These are phyloP conservation scores for Psilocybe mexicana DNA, from an alignment of 1,284 basidiomycete species.

Conservation along the genomic window DNA sequence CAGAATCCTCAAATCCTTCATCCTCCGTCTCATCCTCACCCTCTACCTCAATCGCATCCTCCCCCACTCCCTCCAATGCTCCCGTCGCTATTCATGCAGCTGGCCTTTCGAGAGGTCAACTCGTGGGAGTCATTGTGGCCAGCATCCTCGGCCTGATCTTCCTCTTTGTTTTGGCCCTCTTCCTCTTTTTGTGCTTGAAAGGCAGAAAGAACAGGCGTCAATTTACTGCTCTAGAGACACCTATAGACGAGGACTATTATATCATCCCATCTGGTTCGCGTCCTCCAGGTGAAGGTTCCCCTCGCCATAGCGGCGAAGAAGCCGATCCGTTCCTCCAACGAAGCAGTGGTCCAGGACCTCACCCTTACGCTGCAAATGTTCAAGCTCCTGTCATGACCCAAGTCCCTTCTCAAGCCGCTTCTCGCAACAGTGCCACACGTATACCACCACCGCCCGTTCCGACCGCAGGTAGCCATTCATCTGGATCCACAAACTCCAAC, in stretches of 20 bases:
- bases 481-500: conserved; percentile 34
- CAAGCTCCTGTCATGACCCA: conserved; percentile 18
- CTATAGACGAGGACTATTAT: conserved; percentile 58
- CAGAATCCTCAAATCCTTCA: conserved; percentile 13
- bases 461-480: conserved; percentile 28
- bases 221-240: conserved; percentile 27
- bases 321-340: conserved; percentile 57
- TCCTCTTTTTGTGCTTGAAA: conserved; percentile 52
- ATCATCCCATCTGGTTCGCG: conserved; percentile 42
- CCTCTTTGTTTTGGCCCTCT: conserved; percentile 50
- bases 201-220: conserved; percentile 38
- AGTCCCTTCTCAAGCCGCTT: conserved; percentile 21
- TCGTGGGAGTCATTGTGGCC: conserved; percentile 51
- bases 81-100: conserved; percentile 17
- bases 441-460: conserved; percentile 25
- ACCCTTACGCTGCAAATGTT: conserved; percentile 5
- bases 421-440: conserved; percentile 24
- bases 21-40: conserved; percentile 17
- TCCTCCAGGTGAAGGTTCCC: conserved; percentile 60
- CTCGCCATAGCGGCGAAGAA: conserved; percentile 67
- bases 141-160: conserved; percentile 53
- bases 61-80: conserved; percentile 19
- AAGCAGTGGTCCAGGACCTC: conserved; percentile 24
- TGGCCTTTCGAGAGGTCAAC: conserved; percentile 37
- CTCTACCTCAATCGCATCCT: conserved; percentile 13